A percentile compares a stretch with the other conserved stretches of the same genome.
Evolutionary conservation across 2,329 filamentous ascomycete genomes (phyloP).

Genomic region (Hypoxylon sp.): DNA sequence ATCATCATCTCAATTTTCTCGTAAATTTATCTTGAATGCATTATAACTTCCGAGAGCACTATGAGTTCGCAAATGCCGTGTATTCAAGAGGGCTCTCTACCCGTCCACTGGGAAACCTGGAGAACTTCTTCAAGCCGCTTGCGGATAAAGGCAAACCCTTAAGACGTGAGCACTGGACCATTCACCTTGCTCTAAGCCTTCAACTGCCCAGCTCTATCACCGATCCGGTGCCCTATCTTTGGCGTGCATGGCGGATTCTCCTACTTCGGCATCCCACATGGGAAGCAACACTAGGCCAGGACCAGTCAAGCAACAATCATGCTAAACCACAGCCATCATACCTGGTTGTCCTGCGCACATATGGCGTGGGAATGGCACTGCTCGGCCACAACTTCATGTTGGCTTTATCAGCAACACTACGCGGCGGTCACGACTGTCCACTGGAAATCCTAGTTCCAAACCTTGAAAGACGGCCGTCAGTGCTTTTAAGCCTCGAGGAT

Average conservation of each 20-base stretch:
- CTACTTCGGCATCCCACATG: slow-evolving; percentile 33
- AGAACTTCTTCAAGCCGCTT: slow-evolving; percentile 50
- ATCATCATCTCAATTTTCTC: neutral
- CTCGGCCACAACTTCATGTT: slow-evolving; percentile 37
- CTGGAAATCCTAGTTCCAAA: neutral
- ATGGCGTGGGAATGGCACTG: slow-evolving; percentile 41
- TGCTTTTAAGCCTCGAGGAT: slow-evolving; percentile 4
- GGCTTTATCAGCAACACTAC: neutral
- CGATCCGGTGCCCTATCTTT: slow-evolving; percentile 28
- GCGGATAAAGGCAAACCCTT: slow-evolving; percentile 42
- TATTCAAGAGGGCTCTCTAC: neutral
- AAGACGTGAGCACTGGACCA: slow-evolving; percentile 51
- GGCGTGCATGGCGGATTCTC: slow-evolving; percentile 38
- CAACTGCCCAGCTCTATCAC: slow-evolving; percentile 39
- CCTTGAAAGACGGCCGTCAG: neutral
- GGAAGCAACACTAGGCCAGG: slow-evolving; percentile 24
- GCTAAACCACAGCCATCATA: neutral
- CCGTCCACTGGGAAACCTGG: slow-evolving; percentile 41
- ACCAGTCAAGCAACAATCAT: neutral
- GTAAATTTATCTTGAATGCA: neutral
- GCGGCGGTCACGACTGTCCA: neutral
- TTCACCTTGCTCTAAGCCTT: slow-evolving; percentile 41
- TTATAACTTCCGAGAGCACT: neutral
- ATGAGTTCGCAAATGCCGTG: neutral
- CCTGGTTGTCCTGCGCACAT: slow-evolving; percentile 34